phyloP scores from a whole-genome alignment of 148 eudicot species.

The Silene conica region DNA sequence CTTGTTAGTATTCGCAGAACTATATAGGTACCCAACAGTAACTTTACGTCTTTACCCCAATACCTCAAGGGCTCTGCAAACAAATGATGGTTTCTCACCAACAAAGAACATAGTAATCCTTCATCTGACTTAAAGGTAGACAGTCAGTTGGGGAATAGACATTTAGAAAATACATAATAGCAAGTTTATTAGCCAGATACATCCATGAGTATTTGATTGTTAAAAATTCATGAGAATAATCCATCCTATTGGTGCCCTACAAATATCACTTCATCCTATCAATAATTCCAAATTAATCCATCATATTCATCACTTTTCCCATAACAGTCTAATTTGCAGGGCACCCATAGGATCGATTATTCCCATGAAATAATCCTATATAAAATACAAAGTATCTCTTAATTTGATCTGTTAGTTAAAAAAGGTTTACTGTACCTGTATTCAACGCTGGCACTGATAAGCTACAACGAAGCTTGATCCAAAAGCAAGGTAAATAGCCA shows the following conservation, averaged over 20 bases:
- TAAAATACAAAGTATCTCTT: conserved; percentile 3
- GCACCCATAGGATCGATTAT: too few species aligned
- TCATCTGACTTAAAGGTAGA: background rate
- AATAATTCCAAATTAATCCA: too few species aligned
- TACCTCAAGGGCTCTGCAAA: background rate
- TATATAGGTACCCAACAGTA: background rate
- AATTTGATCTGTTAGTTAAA: background rate
- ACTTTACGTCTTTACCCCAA: background rate
- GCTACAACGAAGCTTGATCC: conserved; percentile 92
- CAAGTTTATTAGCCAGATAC: background rate
- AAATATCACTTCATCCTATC: too few species aligned
- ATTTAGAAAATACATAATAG: background rate
- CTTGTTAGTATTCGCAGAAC: background rate
- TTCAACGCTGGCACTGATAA: conserved; percentile 74
- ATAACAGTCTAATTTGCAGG: too few species aligned
- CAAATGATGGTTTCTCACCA: background rate
- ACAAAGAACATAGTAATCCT: background rate
- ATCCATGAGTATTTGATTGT: background rate
- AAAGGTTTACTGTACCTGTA: conserved; percentile 50
- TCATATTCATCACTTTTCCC: too few species aligned
- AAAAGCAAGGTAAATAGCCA: conserved; percentile 93
- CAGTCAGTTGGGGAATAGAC: background rate
- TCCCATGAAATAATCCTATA: too few species aligned
- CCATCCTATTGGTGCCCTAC: too few species aligned
- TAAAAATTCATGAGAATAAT: too few species aligned